Evolutionary conservation across 352 stramenopile genomes (phyloP), one percentile per base, ranked within the genome.

Genomic region (Peronosclerospora sorghi): DNA sequence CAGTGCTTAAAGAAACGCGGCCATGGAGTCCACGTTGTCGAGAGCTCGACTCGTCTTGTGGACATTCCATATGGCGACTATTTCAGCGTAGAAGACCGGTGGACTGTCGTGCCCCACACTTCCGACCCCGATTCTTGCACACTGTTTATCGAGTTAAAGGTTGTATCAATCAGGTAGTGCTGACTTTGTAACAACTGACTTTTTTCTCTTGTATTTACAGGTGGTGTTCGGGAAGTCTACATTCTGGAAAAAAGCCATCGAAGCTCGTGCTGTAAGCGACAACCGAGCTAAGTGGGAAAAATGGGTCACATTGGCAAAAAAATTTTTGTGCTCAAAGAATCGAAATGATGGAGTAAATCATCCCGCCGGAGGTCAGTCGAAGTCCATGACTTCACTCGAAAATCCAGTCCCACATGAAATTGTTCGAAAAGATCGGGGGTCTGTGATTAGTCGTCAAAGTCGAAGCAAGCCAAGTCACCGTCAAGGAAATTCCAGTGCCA

Each of bases 61-160:
- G 80, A 92, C 51, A 88, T 92, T 43, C 80, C 80, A 4, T 92
- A 92, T 45, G 77, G 80, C 15, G 80, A 92, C 51, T 90, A 86
- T 55, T 92, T 92, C 35, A 87, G 73, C 43, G 80, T 92, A 2
- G 77, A 90, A 48, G 75, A 88, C 20, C 71, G 80, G 4, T 90
- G 78, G 72, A 86, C 72, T 10, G 63, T 92, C 32, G 57, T 77
- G n/a, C 65, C 72, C 5, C 47, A 64, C 30, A 34, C 56, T n/a
- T 61, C 59, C 1, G 47, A 77, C 15, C 15, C 54, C 8, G 56
- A 68, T 19, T 51, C 61, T 4, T 86, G 71, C 56, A 68, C 72
- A 51, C 26, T 92, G 51, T 73, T 59, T 47, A 86, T 92, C 48
- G 76, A 92, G 41, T 41, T 86, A 14, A 87, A 86, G 61, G 75